Evolutionary conservation across 192 early-diverging fungal genomes (phyloP).

Genomic region (Thoreauomyces humboldtii): DNA sequence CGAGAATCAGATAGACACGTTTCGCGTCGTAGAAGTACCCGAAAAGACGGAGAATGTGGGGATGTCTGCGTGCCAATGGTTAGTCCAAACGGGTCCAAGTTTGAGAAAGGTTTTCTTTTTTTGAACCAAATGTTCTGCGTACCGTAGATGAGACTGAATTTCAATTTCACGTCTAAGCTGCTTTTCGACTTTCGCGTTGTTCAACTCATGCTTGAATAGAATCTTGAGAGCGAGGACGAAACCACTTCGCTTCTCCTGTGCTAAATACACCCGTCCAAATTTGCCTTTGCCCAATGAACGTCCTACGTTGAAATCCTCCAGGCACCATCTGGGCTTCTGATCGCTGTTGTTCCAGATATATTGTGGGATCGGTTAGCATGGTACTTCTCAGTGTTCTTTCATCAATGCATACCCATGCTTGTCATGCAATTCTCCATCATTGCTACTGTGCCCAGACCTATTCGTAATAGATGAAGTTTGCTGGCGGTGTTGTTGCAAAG

Average conservation of each 20-base stretch:
- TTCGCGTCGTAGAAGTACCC: constrained; percentile 96
- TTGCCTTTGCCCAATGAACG: constrained; percentile 88
- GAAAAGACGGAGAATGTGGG: constrained; percentile 90
- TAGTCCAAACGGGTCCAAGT: neutral
- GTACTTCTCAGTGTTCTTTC: neutral
- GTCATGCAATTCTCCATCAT: neutral
- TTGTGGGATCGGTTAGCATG: neutral
- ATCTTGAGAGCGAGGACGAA: constrained; percentile 93
- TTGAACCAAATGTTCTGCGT: neutral
- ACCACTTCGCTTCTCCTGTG: constrained; percentile 79
- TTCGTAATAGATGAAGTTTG: neutral
- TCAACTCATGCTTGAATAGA: constrained; percentile 79
- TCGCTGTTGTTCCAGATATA: neutral
- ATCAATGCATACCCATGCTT: neutral
- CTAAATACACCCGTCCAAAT: constrained; percentile 92
- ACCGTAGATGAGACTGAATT: constrained; percentile 87
- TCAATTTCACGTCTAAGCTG: constrained; percentile 95
- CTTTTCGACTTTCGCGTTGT: constrained; percentile 72
- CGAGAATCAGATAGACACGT: constrained; percentile 88
- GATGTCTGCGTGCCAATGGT: constrained; percentile 69
- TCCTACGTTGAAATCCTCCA: constrained; percentile 90
- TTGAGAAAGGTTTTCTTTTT: neutral
- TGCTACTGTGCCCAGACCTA: neutral
- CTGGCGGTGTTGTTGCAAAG: neutral
- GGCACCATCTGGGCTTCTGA: constrained; percentile 41